These are phyloP conservation scores for Cymbopogon citratus DNA, from an alignment of 176 grass and related monocot species.

Conservation along the genomic window DNA sequence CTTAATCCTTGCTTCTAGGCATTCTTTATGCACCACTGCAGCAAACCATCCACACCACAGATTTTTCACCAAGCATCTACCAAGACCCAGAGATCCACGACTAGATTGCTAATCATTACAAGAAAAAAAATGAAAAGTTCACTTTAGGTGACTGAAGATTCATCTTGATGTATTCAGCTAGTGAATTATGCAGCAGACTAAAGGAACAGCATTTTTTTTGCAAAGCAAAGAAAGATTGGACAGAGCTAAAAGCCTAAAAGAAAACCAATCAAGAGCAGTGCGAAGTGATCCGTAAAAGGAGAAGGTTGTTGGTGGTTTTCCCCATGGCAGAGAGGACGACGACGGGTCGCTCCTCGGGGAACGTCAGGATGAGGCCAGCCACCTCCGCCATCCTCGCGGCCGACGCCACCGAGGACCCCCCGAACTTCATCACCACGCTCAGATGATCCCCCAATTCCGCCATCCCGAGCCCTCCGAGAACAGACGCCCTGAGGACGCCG, in stretches of 20 bases:
- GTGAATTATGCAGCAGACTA: neutral
- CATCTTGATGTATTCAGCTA: constrained; percentile 14
- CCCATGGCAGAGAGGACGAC: constrained; percentile 96
- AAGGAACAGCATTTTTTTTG: neutral
- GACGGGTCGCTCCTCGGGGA: constrained; percentile 84
- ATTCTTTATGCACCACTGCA: neutral
- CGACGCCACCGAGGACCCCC: constrained; percentile 73
- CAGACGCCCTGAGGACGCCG: neutral
- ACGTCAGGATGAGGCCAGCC: constrained; percentile 60
- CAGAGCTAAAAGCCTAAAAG: neutral
- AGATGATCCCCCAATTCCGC: constrained; percentile 32
- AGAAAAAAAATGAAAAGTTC: neutral
- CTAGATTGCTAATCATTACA: neutral
- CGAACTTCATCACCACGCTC: constrained; percentile 94
- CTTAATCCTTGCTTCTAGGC: neutral
- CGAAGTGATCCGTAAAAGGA: constrained; percentile 35
- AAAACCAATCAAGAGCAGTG: neutral
- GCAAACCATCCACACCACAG: neutral
- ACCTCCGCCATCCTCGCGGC: constrained; percentile 75
- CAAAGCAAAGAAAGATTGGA: constrained; percentile 3
- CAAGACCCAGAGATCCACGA: neutral
- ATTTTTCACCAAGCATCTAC: neutral
- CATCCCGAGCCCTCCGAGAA: neutral
- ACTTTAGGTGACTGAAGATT: constrained; percentile 20
- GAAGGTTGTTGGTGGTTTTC: constrained; percentile 84